Percentiles rank a stretch among this genome's conserved stretches.
Evolutionary conservation across 1,284 basidiomycete species (phyloP).

Genomic region (Gomphus bonarii): DNA sequence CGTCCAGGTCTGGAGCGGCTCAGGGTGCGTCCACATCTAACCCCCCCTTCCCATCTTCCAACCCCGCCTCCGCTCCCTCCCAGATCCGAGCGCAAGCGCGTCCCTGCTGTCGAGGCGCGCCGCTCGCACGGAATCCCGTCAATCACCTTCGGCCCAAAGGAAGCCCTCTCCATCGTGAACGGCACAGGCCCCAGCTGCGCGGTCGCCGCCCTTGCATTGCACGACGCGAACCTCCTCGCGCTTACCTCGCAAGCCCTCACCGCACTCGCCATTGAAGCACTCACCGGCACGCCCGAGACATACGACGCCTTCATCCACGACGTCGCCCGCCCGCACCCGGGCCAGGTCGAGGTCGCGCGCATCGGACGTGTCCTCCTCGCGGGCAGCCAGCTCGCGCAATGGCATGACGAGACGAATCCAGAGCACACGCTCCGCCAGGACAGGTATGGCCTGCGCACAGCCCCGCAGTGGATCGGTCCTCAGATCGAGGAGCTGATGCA

Average conservation of each 20-base stretch:
- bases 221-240: slow-evolving; percentile 26
- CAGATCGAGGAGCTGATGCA: slow-evolving; percentile 27
- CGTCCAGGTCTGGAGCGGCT: slow-evolving; percentile 17
- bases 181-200: slow-evolving; percentile 32
- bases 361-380: slow-evolving; percentile 16
- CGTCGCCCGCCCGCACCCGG: slow-evolving; percentile 29
- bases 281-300: slow-evolving; percentile 23
- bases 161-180: slow-evolving; percentile 27
- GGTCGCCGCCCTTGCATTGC: slow-evolving; percentile 24
- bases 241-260: slow-evolving; percentile 17
- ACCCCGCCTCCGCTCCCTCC: neutral
- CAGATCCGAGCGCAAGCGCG: slow-evolving; percentile 21
- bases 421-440: slow-evolving; percentile 20
- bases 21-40: neutral
- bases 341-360: slow-evolving; percentile 27
- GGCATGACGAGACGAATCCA: slow-evolving; percentile 29
- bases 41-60: no score
- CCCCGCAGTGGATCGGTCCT: slow-evolving; percentile 31
- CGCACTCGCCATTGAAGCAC: slow-evolving; percentile 30
- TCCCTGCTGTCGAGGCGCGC: slow-evolving; percentile 22
- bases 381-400: slow-evolving; percentile 23
- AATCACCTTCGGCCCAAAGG: slow-evolving; percentile 27
- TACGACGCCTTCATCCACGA: slow-evolving; percentile 31
- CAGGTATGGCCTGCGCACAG: slow-evolving; percentile 29
- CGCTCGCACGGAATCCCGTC: slow-evolving; percentile 23